phyloP scores from a whole-genome alignment of 192 early-diverging fungal genomes.

The Podila epigama region DNA sequence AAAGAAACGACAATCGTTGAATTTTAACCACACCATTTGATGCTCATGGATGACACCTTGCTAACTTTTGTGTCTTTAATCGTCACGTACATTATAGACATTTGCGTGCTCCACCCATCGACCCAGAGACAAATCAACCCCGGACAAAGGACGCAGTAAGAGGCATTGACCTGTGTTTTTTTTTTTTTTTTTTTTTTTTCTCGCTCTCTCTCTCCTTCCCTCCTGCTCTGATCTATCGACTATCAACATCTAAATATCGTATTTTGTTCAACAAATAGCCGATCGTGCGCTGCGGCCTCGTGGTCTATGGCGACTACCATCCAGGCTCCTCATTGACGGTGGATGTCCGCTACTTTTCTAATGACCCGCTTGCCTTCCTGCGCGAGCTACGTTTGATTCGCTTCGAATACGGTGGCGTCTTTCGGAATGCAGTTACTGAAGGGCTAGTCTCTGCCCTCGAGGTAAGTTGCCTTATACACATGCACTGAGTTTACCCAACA shows the following conservation, averaged over 20 bases:
- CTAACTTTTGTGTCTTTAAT: neutral
- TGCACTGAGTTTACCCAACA: too few relatives aligned
- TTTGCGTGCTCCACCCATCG: conserved; percentile 57
- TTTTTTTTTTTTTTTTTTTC: neutral
- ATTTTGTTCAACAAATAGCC: too few relatives aligned
- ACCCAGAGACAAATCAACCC: conserved; percentile 53
- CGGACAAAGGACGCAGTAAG: conserved; percentile 64
- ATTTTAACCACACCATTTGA: too few relatives aligned
- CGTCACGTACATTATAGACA: conserved; percentile 48
- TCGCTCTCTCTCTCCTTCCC: neutral
- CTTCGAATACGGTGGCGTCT: conserved; percentile 62
- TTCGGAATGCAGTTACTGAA: conserved; percentile 67
- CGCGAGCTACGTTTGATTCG: conserved; percentile 51
- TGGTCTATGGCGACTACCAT: conserved; percentile 63
- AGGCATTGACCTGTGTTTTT: neutral
- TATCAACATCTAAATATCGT: too few relatives aligned
- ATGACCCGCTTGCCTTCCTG: conserved; percentile 55
- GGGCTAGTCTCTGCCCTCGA: conserved; percentile 70
- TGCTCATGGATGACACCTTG: too few relatives aligned
- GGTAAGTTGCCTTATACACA: conserved; percentile 21
- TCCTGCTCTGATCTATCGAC: neutral
- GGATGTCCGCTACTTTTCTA: conserved; percentile 59
- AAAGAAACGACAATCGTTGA: neutral
- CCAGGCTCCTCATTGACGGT: conserved; percentile 56
- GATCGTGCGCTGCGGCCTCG: conserved; percentile 60